Evolutionary conservation across 2,329 filamentous ascomycete genomes (phyloP).

Genomic region (Neopestalotiopsis rosae): DNA sequence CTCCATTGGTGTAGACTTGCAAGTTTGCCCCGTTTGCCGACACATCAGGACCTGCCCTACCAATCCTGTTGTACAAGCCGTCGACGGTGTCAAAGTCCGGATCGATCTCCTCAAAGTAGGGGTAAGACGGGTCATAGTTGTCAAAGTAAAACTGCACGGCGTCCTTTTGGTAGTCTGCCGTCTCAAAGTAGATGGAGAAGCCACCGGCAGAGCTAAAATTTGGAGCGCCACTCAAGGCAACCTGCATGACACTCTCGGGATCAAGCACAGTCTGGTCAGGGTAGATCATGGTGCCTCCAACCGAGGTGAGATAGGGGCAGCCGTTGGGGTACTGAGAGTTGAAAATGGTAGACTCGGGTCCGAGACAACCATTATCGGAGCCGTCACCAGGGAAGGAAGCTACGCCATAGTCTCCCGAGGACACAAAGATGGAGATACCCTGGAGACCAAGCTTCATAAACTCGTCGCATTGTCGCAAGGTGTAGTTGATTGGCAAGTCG

Average conservation of each 20-base stretch:
- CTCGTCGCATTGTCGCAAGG: conserved; percentile 50
- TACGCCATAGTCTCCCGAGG: conserved; percentile 43
- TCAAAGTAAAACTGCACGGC: conserved; percentile 46
- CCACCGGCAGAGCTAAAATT: conserved; percentile 43
- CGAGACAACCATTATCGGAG: conserved; percentile 37
- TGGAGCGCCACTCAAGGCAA: conserved; percentile 22
- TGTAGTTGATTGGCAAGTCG: conserved; percentile 55
- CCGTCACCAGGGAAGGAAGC: conserved; percentile 30
- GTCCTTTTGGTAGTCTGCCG: conserved; percentile 44
- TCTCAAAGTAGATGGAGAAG: conserved; percentile 48
- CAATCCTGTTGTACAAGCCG: conserved; percentile 13
- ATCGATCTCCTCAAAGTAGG: conserved; percentile 8
- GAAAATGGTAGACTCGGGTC: conserved; percentile 40
- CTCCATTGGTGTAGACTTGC: conserved; percentile 3
- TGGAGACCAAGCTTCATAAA: conserved; percentile 57
- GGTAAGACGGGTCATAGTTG: conserved; percentile 15
- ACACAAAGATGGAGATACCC: conserved; percentile 50
- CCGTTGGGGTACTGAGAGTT: conserved; percentile 49
- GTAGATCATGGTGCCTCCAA: conserved; percentile 39
- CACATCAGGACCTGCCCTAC: conserved; percentile 17
- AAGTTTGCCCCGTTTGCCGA: conserved; percentile 15
- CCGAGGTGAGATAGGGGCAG: conserved; percentile 54
- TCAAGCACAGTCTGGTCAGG: conserved; percentile 22
- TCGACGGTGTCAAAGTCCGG: conserved; percentile 15
- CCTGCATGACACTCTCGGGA: conserved; percentile 24